Evolutionary conservation across 768 basidiomycete genomes (phyloP), one percentile per base, ranked within the genome.

Genomic region (Hygrocybe punicea): DNA sequence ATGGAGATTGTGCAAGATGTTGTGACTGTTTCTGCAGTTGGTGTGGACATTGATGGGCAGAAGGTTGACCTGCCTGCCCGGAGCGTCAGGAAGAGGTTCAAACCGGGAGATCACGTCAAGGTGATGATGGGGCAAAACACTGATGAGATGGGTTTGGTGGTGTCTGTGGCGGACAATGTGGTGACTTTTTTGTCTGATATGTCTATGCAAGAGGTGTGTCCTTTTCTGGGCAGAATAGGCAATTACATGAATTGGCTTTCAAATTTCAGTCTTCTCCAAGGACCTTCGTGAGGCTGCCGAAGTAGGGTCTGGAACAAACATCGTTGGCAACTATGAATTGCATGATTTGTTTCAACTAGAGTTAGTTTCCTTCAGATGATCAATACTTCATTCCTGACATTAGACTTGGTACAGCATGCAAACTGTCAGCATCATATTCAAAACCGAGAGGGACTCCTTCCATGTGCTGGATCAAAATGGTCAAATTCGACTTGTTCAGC

Each of bases 311-410:
- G 86, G 91, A 21, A 87, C 91, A 8, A 94, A 94, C 63, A 80
- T 88, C 40, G 87, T 94, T 33, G 95, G 94, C 25, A 86, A 95
- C 64, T 98, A 95, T 66, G 96, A 98, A 69, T 71, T 98, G 40
- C 97, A 99, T 66, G 96, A 99, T 68, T 75, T 99, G 57, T 93
- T 99, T 34, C 94, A 96, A 76, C 81, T 99, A 14, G 96, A 98
- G 94, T 96, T 70, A 62, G 93, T 81, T 11, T 4, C 48, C 6
- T 47, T 49, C 3, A 46, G 44, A 37, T 51, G 21, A 23, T 10
- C 45, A 34, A 42, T 17, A 8, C 19, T 25, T 19, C 13, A 40
- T 39, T n/a, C 14, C 14, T 53, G 46, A 37, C 60, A 55, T 21
- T 40, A 60, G 57, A 62, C 65, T 40, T 9, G 29, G 47, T 25